A percentile compares a stretch with the other conserved stretches of the same genome.
Evolutionary conservation across 2,329 filamentous ascomycete genomes (phyloP).

Genomic region (Pestalotiopsis sp.): DNA sequence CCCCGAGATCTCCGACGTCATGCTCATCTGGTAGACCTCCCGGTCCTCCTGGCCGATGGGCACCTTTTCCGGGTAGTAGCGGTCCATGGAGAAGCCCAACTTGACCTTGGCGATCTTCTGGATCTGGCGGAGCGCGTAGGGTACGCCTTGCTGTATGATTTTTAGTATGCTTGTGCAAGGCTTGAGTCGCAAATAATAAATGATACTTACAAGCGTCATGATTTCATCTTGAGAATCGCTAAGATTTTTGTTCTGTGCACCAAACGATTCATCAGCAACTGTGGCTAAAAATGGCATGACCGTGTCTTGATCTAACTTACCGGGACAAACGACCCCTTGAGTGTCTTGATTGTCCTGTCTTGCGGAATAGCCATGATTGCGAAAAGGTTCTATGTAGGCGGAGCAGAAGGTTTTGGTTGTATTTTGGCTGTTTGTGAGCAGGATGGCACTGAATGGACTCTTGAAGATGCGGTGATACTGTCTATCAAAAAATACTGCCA

Average conservation of each 20-base stretch:
- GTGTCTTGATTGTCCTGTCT: not conserved
- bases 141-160: not conserved
- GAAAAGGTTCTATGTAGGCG: not conserved
- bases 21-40: not conserved
- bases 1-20: not conserved
- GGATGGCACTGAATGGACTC: not conserved
- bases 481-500: not conserved
- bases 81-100: not conserved
- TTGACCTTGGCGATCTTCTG: not conserved
- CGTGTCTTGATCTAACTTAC: not conserved
- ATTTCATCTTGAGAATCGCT: not conserved
- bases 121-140: not conserved
- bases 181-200: not conserved
- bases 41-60: not conserved
- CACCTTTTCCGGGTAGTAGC: not conserved
- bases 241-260: not conserved
- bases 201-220: not conserved
- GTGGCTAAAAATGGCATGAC: not conserved
- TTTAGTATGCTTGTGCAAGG: no score
- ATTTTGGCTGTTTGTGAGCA: no score
- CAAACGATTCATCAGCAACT: not conserved
- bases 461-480: not conserved
- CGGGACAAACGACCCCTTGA: not conserved
- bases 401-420: no score
- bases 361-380: not conserved